A percentile compares a stretch with the other conserved stretches of the same genome.
These are phyloP conservation scores for Calonectria leucothoes DNA, from an alignment of 2,329 filamentous ascomycete genomes.

Conservation along the genomic window DNA sequence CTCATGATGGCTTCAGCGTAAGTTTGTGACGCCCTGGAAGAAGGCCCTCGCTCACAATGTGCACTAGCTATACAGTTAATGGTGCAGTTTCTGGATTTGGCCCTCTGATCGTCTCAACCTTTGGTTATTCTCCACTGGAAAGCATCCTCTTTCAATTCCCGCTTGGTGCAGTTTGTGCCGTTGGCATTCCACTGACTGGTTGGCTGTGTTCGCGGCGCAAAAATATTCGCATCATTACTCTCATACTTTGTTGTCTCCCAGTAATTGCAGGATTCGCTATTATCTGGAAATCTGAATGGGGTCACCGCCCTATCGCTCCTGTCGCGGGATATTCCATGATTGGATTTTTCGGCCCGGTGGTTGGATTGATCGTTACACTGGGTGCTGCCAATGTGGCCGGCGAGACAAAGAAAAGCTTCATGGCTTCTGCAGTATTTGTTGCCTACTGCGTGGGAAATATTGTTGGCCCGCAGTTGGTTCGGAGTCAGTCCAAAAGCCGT, in stretches of 20 bases:
- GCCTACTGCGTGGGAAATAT: neutral
- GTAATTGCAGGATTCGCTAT: neutral
- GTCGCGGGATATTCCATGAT: neutral
- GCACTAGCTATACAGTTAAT: neutral
- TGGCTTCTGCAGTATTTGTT: neutral
- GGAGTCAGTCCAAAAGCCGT: neutral
- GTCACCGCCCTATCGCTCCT: neutral
- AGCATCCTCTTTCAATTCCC: neutral
- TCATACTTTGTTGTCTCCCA: neutral
- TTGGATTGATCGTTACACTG: neutral
- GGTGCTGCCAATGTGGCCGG: neutral
- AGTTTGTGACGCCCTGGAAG: neutral
- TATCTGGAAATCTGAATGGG: neutral
- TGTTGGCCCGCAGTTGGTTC: neutral
- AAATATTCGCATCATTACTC: neutral
- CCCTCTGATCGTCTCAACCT: neutral
- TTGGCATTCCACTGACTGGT: neutral
- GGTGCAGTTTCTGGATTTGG: neutral
- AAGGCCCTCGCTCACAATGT: neutral
- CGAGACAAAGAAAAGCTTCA: neutral
- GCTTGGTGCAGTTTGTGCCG: neutral
- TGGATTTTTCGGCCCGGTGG: neutral
- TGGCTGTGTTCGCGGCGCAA: neutral
- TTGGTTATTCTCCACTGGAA: neutral
- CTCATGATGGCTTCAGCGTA: neutral